These are phyloP conservation scores for Scleroderma bovista DNA, from an alignment of 768 basidiomycete species.

Conservation along the genomic window DNA sequence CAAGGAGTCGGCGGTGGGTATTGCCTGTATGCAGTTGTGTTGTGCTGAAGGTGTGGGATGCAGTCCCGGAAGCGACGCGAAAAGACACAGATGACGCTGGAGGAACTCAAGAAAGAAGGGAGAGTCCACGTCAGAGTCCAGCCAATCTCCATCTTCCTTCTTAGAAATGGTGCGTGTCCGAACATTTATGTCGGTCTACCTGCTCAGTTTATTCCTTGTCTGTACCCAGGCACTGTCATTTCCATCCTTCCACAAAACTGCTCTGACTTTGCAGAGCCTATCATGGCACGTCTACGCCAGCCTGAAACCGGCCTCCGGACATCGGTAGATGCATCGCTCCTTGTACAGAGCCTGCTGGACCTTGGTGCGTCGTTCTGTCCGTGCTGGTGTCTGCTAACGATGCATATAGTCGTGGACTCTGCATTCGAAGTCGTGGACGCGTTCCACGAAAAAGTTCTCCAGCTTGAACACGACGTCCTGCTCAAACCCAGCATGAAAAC, in stretches of 20 bases:
- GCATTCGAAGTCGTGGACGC: constrained; percentile 64
- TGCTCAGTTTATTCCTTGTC: background rate
- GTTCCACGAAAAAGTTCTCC: constrained; percentile 57
- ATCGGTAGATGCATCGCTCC: constrained; percentile 60
- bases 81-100: constrained; percentile 6
- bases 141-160: constrained; percentile 65
- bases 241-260: constrained; percentile 47
- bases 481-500: constrained; percentile 55
- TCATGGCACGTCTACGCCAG: constrained; percentile 51
- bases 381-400: background rate
- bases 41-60: background rate
- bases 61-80: constrained; percentile 8
- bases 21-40: background rate
- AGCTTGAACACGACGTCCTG: constrained; percentile 56
- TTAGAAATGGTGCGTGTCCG: constrained; percentile 46
- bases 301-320: constrained; percentile 55
- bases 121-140: constrained; percentile 54
- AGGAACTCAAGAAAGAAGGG: constrained; percentile 46
- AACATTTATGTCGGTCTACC: constrained; percentile 7
- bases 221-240: constrained; percentile 51
- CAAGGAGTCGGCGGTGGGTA: constrained; percentile 8
- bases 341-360: constrained; percentile 67
- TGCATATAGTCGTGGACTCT: constrained; percentile 55
- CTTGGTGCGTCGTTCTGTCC: constrained; percentile 25
- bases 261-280: constrained; percentile 48